Evolutionary conservation across 2,329 filamentous ascomycete genomes (phyloP).

Genomic region (Talaromyces piceae): DNA sequence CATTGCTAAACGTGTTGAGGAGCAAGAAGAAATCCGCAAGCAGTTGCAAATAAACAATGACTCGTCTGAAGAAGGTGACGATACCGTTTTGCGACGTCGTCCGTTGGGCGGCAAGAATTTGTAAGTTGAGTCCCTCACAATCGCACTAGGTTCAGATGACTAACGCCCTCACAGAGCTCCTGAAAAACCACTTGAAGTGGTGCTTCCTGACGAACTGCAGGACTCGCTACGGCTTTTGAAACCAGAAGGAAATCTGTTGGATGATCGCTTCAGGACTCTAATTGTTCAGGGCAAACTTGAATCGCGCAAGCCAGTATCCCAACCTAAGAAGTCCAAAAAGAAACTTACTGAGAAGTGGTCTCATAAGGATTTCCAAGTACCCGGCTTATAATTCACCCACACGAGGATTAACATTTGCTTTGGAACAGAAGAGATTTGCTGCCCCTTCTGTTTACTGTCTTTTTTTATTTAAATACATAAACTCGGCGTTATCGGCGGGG

Average conservation of each 20-base stretch:
- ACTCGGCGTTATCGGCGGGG: not conserved
- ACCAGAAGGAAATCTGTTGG: slow-evolving; percentile 91
- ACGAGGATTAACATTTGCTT: not conserved
- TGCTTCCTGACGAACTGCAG: slow-evolving; percentile 76
- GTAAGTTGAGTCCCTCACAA: slow-evolving; percentile 26
- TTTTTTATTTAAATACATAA: not conserved
- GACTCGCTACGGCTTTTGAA: slow-evolving; percentile 74
- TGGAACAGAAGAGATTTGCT: not conserved
- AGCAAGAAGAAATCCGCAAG: slow-evolving; percentile 43
- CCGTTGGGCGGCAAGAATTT: slow-evolving; percentile 55
- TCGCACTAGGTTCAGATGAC: slow-evolving; percentile 6
- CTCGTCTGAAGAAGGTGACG: slow-evolving; percentile 48
- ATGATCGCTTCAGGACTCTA: slow-evolving; percentile 84
- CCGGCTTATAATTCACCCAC: slow-evolving; percentile 18
- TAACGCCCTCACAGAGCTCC: slow-evolving; percentile 40
- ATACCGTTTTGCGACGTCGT: slow-evolving; percentile 59
- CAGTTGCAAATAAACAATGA: slow-evolving; percentile 25
- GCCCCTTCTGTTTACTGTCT: not conserved
- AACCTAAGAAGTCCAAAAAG: slow-evolving; percentile 72
- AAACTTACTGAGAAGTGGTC: slow-evolving; percentile 93
- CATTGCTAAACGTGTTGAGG: slow-evolving; percentile 49
- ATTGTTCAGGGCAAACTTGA: slow-evolving; percentile 86
- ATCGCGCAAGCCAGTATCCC: slow-evolving; percentile 66
- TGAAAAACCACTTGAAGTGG: slow-evolving; percentile 70
- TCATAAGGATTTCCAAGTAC: slow-evolving; percentile 82